A percentile compares a stretch with the other conserved stretches of the same genome.
Conservation (phyloP, 306 rosid genomes). For the Hippophae gyantsensis region DNA sequence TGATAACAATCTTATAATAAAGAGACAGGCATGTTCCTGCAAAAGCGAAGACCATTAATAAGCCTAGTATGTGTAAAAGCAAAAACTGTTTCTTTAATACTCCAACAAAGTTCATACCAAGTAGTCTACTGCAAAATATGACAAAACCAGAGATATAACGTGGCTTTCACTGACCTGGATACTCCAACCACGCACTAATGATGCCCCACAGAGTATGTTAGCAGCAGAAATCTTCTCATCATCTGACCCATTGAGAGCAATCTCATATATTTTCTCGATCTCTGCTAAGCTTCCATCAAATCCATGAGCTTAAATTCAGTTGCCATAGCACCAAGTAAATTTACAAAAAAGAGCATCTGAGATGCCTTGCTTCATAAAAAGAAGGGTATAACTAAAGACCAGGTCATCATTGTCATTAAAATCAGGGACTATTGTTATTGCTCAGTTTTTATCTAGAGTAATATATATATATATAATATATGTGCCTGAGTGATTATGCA, state of each 20-base stretch:
- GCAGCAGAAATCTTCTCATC: constrained; percentile 89
- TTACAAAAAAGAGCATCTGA: constrained; percentile 36
- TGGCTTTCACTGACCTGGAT: constrained; percentile 48
- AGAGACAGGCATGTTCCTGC: constrained; percentile 67
- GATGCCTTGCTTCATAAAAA: constrained; percentile 38
- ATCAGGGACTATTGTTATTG: constrained; percentile 15
- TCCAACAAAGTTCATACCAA: background rate
- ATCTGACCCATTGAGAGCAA: constrained; percentile 71
- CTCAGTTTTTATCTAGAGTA: constrained; percentile 2
- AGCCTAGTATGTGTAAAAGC: background rate
- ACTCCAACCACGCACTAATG: constrained; percentile 91
- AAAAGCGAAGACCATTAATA: constrained; percentile 22
- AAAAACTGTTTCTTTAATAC: background rate
- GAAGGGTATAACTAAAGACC: constrained; percentile 37
- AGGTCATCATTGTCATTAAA: constrained; percentile 15
- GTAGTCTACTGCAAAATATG: constrained; percentile 6
- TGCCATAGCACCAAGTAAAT: constrained; percentile 30
- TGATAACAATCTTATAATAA: constrained; percentile 53
- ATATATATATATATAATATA: background rate
- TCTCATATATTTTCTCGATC: constrained; percentile 72
- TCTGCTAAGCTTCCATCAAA: constrained; percentile 98
- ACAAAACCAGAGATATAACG: constrained; percentile 3
- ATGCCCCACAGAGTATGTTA: constrained; percentile 80
- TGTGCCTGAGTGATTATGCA: background rate
- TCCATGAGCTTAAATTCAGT: constrained; percentile 64